Evolutionary conservation across 2,329 filamentous ascomycete species (phyloP), one percentile per base, ranked within the genome.

Genomic region (Orbilia ellipsospora): DNA sequence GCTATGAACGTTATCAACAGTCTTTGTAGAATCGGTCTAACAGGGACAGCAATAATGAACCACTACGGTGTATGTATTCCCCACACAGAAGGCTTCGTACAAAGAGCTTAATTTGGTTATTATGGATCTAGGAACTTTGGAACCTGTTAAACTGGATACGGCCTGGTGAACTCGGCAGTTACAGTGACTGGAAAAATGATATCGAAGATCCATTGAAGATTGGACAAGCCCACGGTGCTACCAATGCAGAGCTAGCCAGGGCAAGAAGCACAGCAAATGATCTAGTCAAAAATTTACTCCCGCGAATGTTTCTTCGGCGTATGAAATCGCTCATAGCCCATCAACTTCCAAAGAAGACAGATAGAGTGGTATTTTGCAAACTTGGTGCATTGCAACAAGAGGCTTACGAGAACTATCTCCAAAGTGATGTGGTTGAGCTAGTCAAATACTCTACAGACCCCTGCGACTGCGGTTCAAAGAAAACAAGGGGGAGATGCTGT

Each of bases 11-110:
- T 94, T 76, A 85, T 98, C 78, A 99, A 99, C 79, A 89, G 94
- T 0, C 87, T 98, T 1, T 98, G 95, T 80, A 88, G 95, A 40
- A 94, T 99, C 75, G 95, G 95, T 0, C 85, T 99, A 7, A 98
- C 94, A 0, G 95, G 95, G 1, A 99, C 95, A 0, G 94, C 94
- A 0, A 97, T 99, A 52, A 95, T 99, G 81, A 99, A 99, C 82
- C 95, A 92, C 78, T 99, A 99, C 81, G 93, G 66, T 26, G 78
- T 79, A 77, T 15, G 51, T 44, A n/a, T n/a, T 31, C 31, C 10
- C 31, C 10, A 36, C 10, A 6, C 5, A 1, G 10, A 36, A 36
- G 10, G 6, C 31, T 36, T 36, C n/a, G n/a, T 36, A 7, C 3
- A 36, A 36, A 36, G 8, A 6, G 1, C 3, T 36, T 6, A 36